These are phyloP conservation scores for Metschnikowia proteae DNA, from an alignment of 805 yeast genomes.

Conservation along the genomic window DNA sequence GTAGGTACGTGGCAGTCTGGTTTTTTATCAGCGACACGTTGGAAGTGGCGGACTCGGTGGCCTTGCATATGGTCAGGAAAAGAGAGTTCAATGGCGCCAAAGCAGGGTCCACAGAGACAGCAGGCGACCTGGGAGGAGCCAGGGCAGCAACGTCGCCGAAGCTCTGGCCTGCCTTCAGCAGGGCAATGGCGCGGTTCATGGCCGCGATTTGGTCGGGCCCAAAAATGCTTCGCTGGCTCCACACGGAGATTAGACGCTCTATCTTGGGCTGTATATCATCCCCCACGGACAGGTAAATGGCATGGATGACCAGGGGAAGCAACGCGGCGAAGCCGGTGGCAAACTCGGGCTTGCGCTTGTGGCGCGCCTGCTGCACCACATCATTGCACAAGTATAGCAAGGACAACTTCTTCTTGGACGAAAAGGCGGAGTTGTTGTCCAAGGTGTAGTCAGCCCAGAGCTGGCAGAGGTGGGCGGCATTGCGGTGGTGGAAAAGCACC, in stretches of 20 bases:
- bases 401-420: conserved; percentile 42
- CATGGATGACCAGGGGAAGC: conserved; percentile 40
- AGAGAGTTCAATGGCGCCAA: conserved; percentile 31
- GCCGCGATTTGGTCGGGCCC: conserved; percentile 22
- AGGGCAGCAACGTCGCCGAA: not conserved
- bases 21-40: conserved; percentile 37
- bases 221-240: conserved; percentile 55
- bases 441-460: conserved; percentile 47
- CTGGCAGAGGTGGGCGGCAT: conserved; percentile 49
- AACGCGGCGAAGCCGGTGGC: conserved; percentile 52
- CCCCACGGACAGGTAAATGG: conserved; percentile 30
- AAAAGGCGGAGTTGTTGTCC: conserved; percentile 6
- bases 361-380: conserved; percentile 72
- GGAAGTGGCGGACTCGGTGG: conserved; percentile 17
- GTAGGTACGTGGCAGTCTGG: conserved; percentile 36
- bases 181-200: conserved; percentile 25
- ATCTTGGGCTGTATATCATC: conserved; percentile 43
- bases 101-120: conserved; percentile 25
- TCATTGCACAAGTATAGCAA: conserved; percentile 75
- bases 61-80: conserved; percentile 25
- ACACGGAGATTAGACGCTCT: conserved; percentile 50
- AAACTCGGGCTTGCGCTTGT: conserved; percentile 57
- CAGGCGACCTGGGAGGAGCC: not conserved
- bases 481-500: conserved; percentile 64
- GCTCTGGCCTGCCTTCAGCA: conserved; percentile 16